Conservation (phyloP, 371 early-diverging fungal genomes). For the Mucor piriformis region DNA sequence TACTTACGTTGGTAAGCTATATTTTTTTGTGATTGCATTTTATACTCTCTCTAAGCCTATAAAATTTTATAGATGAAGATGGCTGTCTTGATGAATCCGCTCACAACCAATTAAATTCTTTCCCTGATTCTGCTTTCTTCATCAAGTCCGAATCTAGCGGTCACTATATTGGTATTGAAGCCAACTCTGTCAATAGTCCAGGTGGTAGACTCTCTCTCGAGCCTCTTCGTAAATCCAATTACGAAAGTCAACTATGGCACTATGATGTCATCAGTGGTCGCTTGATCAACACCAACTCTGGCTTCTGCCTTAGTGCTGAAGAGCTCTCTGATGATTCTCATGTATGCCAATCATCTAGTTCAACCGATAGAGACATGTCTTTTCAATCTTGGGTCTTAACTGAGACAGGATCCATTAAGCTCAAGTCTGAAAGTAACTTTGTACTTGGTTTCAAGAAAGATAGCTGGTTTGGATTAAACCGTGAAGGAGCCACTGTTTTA, state of each 20-base stretch:
- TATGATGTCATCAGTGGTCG: conserved; percentile 43
- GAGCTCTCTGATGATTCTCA: conserved; percentile 45
- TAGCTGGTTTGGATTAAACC: conserved; percentile 40
- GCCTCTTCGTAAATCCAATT: conserved; percentile 32
- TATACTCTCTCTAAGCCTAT: not conserved
- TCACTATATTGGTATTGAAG: conserved; percentile 42
- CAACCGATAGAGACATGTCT: conserved; percentile 17
- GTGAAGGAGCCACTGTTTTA: conserved; percentile 42
- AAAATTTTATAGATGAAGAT: conserved; percentile 28
- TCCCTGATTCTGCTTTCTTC: conserved; percentile 46
- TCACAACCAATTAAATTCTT: conserved; percentile 21
- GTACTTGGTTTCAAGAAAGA: conserved; percentile 54
- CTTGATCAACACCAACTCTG: conserved; percentile 57
- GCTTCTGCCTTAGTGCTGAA: conserved; percentile 53
- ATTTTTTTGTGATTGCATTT: not conserved
- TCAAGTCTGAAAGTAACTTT: conserved; percentile 38
- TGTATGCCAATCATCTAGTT: conserved; percentile 42
- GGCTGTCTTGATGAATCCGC: conserved; percentile 27
- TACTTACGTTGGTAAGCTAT: conserved; percentile 5
- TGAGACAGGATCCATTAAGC: conserved; percentile 29
- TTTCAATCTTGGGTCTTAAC: conserved; percentile 38
- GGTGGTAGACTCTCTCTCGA: conserved; percentile 41
- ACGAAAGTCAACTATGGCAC: conserved; percentile 59
- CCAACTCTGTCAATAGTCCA: conserved; percentile 18
- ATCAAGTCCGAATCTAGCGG: conserved; percentile 45